These are phyloP conservation scores for Tulasnella sp. DNA, from an alignment of 768 basidiomycete genomes.

Conservation along the genomic window DNA sequence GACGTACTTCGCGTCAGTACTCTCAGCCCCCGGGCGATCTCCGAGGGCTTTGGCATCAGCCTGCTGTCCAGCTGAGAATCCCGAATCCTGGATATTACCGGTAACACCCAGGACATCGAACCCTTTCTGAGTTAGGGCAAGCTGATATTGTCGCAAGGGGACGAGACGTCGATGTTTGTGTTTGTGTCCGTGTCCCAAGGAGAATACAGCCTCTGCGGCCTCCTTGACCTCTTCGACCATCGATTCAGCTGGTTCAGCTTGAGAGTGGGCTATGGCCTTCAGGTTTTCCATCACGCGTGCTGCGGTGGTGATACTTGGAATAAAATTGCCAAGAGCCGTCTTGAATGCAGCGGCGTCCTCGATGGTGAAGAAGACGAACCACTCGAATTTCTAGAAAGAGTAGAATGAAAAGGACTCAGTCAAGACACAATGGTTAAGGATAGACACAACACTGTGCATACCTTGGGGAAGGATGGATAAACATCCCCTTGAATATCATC, in stretches of 20 bases:
- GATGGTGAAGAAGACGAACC: slow-evolving; percentile 14
- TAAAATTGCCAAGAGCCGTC: not conserved
- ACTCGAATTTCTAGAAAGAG: not conserved
- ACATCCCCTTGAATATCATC: slow-evolving; percentile 4
- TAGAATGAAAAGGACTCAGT: not conserved
- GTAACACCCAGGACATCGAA: not conserved
- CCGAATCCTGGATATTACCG: not conserved
- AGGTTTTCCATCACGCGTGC: slow-evolving; percentile 3
- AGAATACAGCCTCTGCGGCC: too few relatives aligned
- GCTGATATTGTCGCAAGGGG: not conserved
- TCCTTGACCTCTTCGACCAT: too few relatives aligned
- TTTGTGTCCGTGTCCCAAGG: too few relatives aligned
- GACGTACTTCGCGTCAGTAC: not conserved
- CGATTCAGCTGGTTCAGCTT: too few relatives aligned
- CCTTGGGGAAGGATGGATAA: slow-evolving; percentile 10
- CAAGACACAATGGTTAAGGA: too few relatives aligned
- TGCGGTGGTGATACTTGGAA: slow-evolving; percentile 9
- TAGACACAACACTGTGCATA: not conserved
- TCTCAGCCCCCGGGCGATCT: not conserved
- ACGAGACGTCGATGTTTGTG: not conserved
- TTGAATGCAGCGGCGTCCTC: not conserved
- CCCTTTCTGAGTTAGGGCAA: not conserved
- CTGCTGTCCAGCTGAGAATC: not conserved
- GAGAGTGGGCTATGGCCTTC: not conserved
- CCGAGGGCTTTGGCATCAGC: not conserved